phyloP scores from a whole-genome alignment of 78 protist species.

The Monosiga brevicollis region DNA sequence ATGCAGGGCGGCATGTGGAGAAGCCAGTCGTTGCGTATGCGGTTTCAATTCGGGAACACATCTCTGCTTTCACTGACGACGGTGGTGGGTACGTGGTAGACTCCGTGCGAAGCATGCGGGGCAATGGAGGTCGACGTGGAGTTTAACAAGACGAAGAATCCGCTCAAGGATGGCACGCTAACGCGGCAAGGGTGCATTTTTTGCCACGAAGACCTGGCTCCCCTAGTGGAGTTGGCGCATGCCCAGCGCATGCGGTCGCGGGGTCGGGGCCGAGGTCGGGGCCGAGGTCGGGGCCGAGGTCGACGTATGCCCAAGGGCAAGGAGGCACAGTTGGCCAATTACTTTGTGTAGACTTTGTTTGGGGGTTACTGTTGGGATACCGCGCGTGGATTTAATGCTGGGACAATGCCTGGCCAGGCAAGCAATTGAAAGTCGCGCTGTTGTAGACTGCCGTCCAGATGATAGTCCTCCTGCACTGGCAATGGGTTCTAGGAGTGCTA shows the following conservation, averaged over 20 bases:
- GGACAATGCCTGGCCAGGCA: too few species aligned
- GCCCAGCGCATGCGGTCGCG: neutral
- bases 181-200: conserved; percentile 2
- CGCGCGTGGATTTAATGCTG: too few species aligned
- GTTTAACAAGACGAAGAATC: conserved; percentile 9
- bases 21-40: neutral
- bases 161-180: neutral
- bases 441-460: too few species aligned
- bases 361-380: too few species aligned
- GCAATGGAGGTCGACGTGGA: neutral
- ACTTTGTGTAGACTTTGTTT: too few species aligned
- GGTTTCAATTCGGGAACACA: neutral
- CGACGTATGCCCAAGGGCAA: neutral
- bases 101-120: conserved; percentile 8
- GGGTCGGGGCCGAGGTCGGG: neutral
- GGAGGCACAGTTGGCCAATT: neutral
- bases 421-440: too few species aligned
- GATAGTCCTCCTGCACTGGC: too few species aligned
- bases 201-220: conserved; percentile 5
- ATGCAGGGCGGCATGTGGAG: conserved; percentile 52
- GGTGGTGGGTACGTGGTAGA: neutral
- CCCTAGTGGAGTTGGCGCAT: neutral
- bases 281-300: neutral
- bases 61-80: neutral
- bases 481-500: too few species aligned